phyloP scores from a whole-genome alignment of 176 grass and related monocot species.

The Avena eriantha region DNA sequence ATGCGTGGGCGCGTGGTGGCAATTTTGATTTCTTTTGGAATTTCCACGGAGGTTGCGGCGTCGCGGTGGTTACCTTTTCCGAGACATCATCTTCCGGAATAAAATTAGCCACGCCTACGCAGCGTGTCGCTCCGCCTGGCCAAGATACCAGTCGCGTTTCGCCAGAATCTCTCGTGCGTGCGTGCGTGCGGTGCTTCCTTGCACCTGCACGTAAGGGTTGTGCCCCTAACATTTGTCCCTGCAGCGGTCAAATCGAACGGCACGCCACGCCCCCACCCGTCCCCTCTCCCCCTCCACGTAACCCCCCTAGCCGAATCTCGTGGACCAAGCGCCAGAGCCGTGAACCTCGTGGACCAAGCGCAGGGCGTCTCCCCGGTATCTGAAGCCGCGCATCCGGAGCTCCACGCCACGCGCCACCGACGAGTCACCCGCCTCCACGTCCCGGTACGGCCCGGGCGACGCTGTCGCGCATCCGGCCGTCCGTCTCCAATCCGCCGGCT shows the following conservation, averaged over 20 bases:
- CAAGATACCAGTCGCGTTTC: not conserved
- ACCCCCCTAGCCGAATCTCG: not conserved
- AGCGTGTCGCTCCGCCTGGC: not conserved
- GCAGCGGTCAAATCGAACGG: conserved; percentile 19
- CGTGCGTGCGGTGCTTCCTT: conserved; percentile 6
- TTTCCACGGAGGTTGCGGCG: not conserved
- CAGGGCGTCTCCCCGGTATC: not conserved
- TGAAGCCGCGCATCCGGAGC: not conserved
- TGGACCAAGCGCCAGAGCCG: not conserved
- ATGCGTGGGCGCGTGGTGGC: not conserved
- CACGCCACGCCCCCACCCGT: conserved; percentile 23
- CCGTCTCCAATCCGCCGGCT: not conserved
- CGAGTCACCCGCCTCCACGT: conserved; percentile 51
- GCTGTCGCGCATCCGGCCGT: conserved; percentile 27
- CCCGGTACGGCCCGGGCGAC: not conserved
- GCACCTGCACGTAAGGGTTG: conserved; percentile 19
- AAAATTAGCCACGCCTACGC: not conserved
- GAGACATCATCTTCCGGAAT: not conserved
- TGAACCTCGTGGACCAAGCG: not conserved
- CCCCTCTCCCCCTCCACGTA: conserved; percentile 42
- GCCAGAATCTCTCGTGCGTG: not conserved
- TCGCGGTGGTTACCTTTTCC: not conserved
- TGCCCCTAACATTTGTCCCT: conserved; percentile 32
- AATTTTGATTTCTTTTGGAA: not conserved
- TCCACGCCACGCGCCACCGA: conserved; percentile 38